Base-by-base conservation (phyloP, 176 grass and related monocot genomes). In the Paspalum notatum region DNA sequence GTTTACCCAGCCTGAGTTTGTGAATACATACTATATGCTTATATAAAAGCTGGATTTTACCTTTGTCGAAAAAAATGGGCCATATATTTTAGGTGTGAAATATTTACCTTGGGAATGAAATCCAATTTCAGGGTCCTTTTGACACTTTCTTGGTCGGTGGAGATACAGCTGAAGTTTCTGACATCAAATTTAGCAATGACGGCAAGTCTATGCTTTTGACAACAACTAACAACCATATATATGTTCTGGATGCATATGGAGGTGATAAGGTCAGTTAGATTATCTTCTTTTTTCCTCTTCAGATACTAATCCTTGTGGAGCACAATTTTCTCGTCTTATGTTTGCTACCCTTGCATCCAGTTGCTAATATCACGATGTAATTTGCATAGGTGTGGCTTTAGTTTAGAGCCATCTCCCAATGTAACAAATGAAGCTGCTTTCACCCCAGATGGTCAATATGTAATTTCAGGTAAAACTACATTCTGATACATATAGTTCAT, bases 161-260 rank as follows among this genome's bases (percentile, higher is more conserved):
- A 82, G 96, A 99, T 86, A 99, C 88, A 5, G 90, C 96, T 44
- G 92, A 99, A 83, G 92, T 99, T 66, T 99, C 92, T 71, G 92
- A 93, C 81, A 95, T 99, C 38, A 99, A 99, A 62, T 99, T 95
- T 88, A 99, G 96, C 80, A 99, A 99, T 2, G 92, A 99, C 65
- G 96, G 92, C 64, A 99, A 95, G 26, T 99, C 96, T 69, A 91
- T 99, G 92, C 88, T 99, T 88, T 83, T 99, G 80, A 99, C 92
- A 26, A 99, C 96, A 50, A 99, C 96, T 72, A 95, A 95, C 80
- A 95, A 95, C 68, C 92, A 93, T 80, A 95, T 99, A 76, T 99
- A 95, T 85, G 93, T 99, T 87, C 89, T 99, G 53, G 96, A 99
- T 93, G 92, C 96, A 38, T 99, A 99, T 62, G 92, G 88, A 85